Conservation (phyloP, 495 filamentous ascomycete genomes). For the Lasiosphaeria miniovina region DNA sequence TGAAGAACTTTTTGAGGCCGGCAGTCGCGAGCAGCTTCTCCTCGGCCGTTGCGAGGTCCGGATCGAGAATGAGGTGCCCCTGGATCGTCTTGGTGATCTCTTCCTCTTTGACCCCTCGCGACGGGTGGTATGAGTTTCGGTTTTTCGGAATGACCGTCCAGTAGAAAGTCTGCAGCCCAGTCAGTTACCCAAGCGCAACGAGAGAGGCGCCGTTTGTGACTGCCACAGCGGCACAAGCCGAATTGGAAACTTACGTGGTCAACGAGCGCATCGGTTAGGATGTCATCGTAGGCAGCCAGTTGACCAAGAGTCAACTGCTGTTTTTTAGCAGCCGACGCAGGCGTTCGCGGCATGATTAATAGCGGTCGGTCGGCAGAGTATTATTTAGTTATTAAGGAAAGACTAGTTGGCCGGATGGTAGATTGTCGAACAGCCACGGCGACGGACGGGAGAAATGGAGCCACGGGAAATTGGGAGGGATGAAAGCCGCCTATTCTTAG, state of each 20-base stretch:
- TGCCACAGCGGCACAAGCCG: not conserved
- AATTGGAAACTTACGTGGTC: constrained; percentile 69
- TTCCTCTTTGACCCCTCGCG: constrained; percentile 76
- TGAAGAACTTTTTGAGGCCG: constrained; percentile 69
- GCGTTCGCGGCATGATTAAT: constrained; percentile 22
- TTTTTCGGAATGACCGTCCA: constrained; percentile 97
- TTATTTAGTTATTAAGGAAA: not conserved
- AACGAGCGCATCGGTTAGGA: constrained; percentile 91
- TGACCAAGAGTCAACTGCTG: constrained; percentile 79
- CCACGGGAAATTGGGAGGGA: not conserved
- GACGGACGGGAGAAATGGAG: not conserved
- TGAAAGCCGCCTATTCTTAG: not conserved
- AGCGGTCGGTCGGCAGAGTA: not conserved
- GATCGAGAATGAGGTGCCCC: constrained; percentile 68
- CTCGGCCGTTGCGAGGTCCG: constrained; percentile 67
- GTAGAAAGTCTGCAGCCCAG: constrained; percentile 68
- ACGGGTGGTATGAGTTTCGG: constrained; percentile 77
- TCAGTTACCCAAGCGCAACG: constrained; percentile 4
- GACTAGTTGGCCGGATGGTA: not conserved
- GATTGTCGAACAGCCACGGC: not conserved
- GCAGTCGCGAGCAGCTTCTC: constrained; percentile 65
- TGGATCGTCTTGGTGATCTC: constrained; percentile 77
- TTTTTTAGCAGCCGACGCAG: constrained; percentile 42
- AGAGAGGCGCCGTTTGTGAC: not conserved
- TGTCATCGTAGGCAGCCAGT: constrained; percentile 89